phyloP scores from a whole-genome alignment of 2,329 filamentous ascomycete genomes.

The Cercospora sp. region DNA sequence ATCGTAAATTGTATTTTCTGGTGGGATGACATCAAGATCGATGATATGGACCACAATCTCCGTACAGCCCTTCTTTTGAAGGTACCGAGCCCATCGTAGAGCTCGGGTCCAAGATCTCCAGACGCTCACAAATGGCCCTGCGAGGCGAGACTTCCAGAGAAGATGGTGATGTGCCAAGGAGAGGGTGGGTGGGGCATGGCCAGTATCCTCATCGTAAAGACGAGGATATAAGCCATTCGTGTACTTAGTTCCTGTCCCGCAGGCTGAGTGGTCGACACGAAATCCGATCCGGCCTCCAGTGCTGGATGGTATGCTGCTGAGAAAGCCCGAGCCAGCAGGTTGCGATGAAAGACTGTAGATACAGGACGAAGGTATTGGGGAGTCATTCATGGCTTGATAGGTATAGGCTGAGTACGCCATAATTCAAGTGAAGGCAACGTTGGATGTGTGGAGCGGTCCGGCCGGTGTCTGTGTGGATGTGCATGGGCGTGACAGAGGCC shows the following conservation, averaged over 20 bases:
- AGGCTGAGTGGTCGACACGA: conserved; percentile 1
- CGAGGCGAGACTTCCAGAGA: conserved; percentile 13
- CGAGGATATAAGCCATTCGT: conserved; percentile 11
- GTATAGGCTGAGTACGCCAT: conserved; percentile 6
- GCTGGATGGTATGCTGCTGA: neutral
- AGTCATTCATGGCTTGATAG: neutral
- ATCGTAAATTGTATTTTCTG: conserved; percentile 1
- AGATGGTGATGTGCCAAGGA: conserved; percentile 12
- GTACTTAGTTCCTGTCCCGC: neutral
- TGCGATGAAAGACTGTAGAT: conserved; percentile 2
- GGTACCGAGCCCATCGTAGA: conserved; percentile 12
- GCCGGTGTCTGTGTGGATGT: neutral
- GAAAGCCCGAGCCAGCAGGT: conserved; percentile 7
- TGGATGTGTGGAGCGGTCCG: neutral
- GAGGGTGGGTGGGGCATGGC: neutral
- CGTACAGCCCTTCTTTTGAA: neutral
- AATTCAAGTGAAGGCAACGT: neutral
- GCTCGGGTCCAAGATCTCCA: conserved; percentile 13
- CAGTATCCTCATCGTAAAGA: neutral
- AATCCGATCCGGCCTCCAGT: conserved; percentile 3
- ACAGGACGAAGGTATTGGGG: neutral
- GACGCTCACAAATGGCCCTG: conserved; percentile 12
- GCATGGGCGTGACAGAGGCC: neutral
- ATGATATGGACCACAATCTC: conserved; percentile 8
- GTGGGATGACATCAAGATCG: conserved; percentile 3